Conservation (phyloP, 2,329 filamentous ascomycete genomes). For the Sphaerulina populicola region DNA sequence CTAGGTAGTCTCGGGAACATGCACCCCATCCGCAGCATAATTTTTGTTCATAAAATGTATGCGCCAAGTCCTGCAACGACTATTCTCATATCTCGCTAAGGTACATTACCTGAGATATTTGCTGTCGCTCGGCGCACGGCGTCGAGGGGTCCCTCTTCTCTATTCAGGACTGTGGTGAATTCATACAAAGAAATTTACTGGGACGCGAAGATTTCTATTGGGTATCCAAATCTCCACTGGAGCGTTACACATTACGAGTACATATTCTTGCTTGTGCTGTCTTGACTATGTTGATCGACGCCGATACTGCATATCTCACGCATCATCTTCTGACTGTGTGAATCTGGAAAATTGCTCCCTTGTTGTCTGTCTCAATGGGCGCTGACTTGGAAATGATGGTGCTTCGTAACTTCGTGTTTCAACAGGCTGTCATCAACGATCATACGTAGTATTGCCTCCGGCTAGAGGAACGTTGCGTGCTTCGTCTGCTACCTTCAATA, state of each 20-base stretch:
- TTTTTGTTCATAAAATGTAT: too few relatives aligned
- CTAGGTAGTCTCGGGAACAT: neutral
- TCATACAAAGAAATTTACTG: too few relatives aligned
- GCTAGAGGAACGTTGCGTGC: slow-evolving; percentile 24
- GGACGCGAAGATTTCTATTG: too few relatives aligned
- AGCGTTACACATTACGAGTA: too few relatives aligned
- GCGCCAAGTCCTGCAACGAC: too few relatives aligned
- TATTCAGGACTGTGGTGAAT: too few relatives aligned
- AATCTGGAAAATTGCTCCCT: neutral
- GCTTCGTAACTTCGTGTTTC: neutral
- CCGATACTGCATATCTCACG: neutral
- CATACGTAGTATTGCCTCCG: slow-evolving; percentile 29
- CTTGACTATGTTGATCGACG: neutral
- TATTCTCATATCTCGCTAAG: too few relatives aligned
- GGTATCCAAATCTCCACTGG: too few relatives aligned
- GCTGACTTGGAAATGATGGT: neutral
- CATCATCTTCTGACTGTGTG: neutral
- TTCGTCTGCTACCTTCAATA: slow-evolving; percentile 22
- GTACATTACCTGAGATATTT: too few relatives aligned
- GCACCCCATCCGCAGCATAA: neutral
- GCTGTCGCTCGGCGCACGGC: too few relatives aligned
- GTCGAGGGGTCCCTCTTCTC: too few relatives aligned
- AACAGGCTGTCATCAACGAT: neutral
- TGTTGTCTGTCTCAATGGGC: neutral
- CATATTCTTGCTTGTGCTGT: neutral